These are phyloP conservation scores for Serendipita vermifera DNA, from an alignment of 768 basidiomycete species.

Conservation along the genomic window DNA sequence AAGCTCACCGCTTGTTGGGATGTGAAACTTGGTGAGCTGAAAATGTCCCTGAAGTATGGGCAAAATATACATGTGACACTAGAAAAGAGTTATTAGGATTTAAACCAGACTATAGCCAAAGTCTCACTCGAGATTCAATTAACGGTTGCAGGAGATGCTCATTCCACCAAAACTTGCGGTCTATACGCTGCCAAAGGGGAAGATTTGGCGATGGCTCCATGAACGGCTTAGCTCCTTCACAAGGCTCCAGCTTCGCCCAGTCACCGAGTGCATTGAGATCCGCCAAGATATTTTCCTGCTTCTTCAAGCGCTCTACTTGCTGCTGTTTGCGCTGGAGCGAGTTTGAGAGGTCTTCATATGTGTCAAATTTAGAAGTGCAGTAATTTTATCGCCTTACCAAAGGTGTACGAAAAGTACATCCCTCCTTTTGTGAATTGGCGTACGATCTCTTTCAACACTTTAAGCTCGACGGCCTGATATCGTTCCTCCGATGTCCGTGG, in stretches of 20 bases:
- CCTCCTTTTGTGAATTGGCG: conserved; percentile 67
- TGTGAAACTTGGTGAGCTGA: conserved; percentile 55
- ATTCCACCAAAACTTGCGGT: conserved; percentile 94
- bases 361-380: background rate
- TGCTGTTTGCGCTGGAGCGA: conserved; percentile 72
- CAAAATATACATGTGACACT: conserved; percentile 75
- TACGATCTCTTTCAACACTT: conserved; percentile 67
- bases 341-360: conserved; percentile 28
- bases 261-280: conserved; percentile 42
- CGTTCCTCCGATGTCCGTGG: conserved; percentile 52
- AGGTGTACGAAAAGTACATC: conserved; percentile 83
- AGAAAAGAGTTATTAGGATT: background rate
- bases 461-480: conserved; percentile 64
- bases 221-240: conserved; percentile 31
- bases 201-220: conserved; percentile 63
- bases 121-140: conserved; percentile 68
- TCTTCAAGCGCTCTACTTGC: conserved; percentile 41
- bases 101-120: background rate
- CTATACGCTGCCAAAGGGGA: conserved; percentile 84
- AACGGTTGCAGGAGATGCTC: conserved; percentile 76
- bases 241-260: background rate
- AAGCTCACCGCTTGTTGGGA: conserved; percentile 23
- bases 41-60: conserved; percentile 92
- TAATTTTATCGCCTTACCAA: conserved; percentile 38
- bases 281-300: conserved; percentile 45